A percentile compares a stretch with the other conserved stretches of the same genome.
Conservation (phyloP, 2,329 filamentous ascomycete genomes). For the Gnomoniopsis smithogilvyi region DNA sequence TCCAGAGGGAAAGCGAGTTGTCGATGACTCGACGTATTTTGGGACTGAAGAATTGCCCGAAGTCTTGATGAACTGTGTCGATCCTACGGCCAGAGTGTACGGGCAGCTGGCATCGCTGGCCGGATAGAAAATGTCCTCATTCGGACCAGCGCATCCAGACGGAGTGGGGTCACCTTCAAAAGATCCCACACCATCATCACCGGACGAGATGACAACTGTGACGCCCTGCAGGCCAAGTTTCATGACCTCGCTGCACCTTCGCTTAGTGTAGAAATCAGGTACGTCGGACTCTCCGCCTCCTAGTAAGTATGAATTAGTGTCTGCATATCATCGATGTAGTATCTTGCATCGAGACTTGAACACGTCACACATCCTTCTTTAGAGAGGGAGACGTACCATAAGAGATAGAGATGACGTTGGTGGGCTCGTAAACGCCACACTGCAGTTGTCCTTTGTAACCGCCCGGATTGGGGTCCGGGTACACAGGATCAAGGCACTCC, state of each 20-base stretch:
- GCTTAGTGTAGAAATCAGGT: conserved; percentile 42
- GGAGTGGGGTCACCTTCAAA: conserved; percentile 24
- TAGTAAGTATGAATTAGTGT: neutral
- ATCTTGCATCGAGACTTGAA: too few relatives aligned
- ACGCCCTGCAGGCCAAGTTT: conserved; percentile 42
- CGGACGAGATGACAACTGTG: conserved; percentile 36
- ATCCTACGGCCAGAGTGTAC: conserved; percentile 43
- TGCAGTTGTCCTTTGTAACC: conserved; percentile 45
- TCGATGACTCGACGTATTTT: conserved; percentile 22
- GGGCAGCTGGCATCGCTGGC: conserved; percentile 43
- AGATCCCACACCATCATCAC: conserved; percentile 33
- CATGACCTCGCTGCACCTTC: conserved; percentile 39
- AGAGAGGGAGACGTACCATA: conserved; percentile 31
- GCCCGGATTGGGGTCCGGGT: conserved; percentile 43
- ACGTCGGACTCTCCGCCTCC: conserved; percentile 41
- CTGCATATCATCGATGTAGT: neutral
- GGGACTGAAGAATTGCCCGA: neutral
- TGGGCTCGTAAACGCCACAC: conserved; percentile 34
- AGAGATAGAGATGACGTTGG: conserved; percentile 48
- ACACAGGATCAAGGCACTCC: conserved; percentile 41
- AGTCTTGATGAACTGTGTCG: conserved; percentile 20
- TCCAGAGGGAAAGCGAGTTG: conserved; percentile 26
- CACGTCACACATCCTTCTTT: neutral
- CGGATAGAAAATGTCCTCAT: conserved; percentile 37
- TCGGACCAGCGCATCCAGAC: conserved; percentile 32